Conservation (phyloP, 73 alveolate genomes). For the Tetrahymena malaccensis region DNA sequence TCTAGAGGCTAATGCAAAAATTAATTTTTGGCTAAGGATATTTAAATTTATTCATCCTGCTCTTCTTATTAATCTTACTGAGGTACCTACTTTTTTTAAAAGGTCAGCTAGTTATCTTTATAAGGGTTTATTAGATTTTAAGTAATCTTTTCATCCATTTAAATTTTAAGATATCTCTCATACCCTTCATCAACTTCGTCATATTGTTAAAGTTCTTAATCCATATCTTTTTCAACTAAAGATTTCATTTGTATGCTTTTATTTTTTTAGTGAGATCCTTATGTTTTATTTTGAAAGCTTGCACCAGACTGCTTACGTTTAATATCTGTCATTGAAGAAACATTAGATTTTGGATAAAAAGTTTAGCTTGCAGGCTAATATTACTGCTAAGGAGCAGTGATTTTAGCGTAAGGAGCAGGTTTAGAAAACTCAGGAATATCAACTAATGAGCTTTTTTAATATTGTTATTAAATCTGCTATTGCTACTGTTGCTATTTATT, state of each 20-base stretch:
- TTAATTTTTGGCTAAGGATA: background rate
- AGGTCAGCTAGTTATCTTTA: background rate
- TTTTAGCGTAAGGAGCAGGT: background rate
- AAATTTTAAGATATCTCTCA: background rate
- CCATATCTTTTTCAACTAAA: background rate
- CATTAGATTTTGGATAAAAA: background rate
- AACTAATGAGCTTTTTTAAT: background rate
- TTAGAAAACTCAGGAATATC: background rate
- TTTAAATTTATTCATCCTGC: background rate
- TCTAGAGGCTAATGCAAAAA: background rate
- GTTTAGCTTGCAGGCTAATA: background rate
- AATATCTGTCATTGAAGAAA: background rate
- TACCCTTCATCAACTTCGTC: background rate
- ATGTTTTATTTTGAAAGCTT: background rate
- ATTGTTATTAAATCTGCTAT: background rate
- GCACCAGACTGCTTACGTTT: background rate
- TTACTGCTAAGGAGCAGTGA: background rate
- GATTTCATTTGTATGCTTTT: background rate
- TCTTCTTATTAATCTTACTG: background rate
- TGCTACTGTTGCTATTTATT: background rate
- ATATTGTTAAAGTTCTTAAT: background rate
- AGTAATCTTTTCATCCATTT: background rate
- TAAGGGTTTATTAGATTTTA: background rate
- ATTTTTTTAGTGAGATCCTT: background rate
- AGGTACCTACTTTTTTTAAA: background rate